phyloP scores from a whole-genome alignment of 352 stramenopile genomes.

The Globisporangium mamillatum region DNA sequence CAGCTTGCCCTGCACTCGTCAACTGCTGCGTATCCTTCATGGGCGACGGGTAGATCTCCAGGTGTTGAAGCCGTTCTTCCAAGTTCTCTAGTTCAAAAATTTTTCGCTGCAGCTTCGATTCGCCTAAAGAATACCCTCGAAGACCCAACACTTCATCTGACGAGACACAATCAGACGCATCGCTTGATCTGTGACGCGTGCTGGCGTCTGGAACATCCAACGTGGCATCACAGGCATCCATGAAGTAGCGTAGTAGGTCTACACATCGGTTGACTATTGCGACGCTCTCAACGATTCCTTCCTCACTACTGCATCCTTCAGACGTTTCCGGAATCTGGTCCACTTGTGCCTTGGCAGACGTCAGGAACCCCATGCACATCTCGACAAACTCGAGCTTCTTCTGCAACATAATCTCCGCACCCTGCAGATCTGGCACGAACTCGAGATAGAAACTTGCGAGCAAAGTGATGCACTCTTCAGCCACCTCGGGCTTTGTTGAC shows the following conservation, averaged over 20 bases:
- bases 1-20: not conserved
- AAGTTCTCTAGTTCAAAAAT: slow-evolving; percentile 42
- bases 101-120: not conserved
- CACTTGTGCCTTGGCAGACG: slow-evolving; percentile 26
- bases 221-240: slow-evolving; percentile 39
- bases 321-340: not conserved
- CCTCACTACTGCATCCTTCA: not conserved
- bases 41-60: slow-evolving; percentile 65
- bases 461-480: slow-evolving; percentile 61
- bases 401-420: slow-evolving; percentile 23
- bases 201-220: slow-evolving; percentile 1
- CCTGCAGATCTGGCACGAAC: slow-evolving; percentile 32
- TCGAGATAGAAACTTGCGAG: slow-evolving; percentile 60
- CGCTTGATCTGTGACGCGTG: not conserved
- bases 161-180: not conserved
- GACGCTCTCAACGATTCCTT: not conserved
- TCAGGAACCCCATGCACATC: slow-evolving; percentile 52
- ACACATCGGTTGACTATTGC: slow-evolving; percentile 54
- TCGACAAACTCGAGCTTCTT: slow-evolving; percentile 53
- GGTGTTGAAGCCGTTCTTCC: slow-evolving; percentile 48
- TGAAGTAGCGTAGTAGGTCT: slow-evolving; percentile 67
- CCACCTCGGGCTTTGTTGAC: slow-evolving; percentile 37
- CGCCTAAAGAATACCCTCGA: not conserved
- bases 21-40: slow-evolving; percentile 45
- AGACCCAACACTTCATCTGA: not conserved